Conservation (phyloP, 2,329 filamentous ascomycete species). For the Ascochyta clinopodiicola region DNA sequence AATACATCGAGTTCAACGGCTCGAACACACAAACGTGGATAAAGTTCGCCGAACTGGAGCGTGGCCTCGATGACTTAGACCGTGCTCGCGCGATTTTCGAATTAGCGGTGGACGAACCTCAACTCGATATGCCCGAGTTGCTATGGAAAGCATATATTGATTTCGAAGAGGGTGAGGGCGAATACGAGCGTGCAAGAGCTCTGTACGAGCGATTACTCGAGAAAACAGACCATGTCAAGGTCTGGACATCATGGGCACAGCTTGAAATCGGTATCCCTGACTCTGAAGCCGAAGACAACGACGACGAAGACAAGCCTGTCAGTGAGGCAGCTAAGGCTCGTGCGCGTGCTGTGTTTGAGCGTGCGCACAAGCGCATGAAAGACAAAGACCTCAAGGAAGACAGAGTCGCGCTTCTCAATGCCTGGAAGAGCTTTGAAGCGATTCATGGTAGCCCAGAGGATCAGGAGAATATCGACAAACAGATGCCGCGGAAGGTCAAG, state of each 20-base stretch:
- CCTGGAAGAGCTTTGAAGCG: constrained; percentile 91
- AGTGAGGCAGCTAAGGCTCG: constrained; percentile 84
- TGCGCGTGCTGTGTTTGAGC: constrained; percentile 82
- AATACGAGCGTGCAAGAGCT: constrained; percentile 80
- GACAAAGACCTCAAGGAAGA: constrained; percentile 92
- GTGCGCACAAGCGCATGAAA: constrained; percentile 86
- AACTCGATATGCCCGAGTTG: constrained; percentile 95
- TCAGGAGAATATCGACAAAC: constrained; percentile 81
- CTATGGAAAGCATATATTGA: constrained; percentile 99
- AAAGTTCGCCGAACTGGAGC: constrained; percentile 91
- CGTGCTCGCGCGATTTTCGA: constrained; percentile 91
- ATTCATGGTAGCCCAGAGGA: constrained; percentile 79
- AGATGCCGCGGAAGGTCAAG: constrained; percentile 94
- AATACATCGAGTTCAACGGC: constrained; percentile 90
- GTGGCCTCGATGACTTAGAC: constrained; percentile 87
- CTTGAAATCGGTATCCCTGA: constrained; percentile 96
- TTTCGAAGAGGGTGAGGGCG: constrained; percentile 94
- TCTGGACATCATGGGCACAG: constrained; percentile 98
- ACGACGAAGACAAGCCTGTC: constrained; percentile 63
- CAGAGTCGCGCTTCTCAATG: constrained; percentile 86
- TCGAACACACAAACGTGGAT: constrained; percentile 95
- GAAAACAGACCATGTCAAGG: constrained; percentile 98
- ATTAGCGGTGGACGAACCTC: constrained; percentile 80
- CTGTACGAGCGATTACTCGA: constrained; percentile 90
- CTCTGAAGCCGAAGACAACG: constrained; percentile 56